phyloP scores from a whole-genome alignment of 441 rosid species.

The Gossypium aridum region DNA sequence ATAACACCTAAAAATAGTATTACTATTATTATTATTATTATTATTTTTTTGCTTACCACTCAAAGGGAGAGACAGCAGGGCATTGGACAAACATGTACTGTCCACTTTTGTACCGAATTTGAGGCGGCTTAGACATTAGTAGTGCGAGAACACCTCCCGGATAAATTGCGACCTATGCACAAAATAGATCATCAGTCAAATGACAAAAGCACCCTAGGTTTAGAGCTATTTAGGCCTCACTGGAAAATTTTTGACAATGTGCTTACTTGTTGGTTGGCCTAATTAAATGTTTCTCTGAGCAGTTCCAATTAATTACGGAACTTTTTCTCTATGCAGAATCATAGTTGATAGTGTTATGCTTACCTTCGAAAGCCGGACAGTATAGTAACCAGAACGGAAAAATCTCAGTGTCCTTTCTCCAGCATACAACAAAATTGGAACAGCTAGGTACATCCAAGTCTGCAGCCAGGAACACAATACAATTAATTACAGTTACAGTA shows the following conservation, averaged over 20 bases:
- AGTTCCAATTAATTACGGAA: not conserved
- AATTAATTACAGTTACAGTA: not conserved
- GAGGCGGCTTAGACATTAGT: conserved; percentile 62
- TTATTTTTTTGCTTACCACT: conserved; percentile 32
- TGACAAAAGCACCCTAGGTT: not conserved
- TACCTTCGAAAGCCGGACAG: conserved; percentile 51
- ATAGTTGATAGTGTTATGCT: not conserved
- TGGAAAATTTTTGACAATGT: not conserved
- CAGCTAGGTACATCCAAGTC: conserved; percentile 74
- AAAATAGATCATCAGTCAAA: not conserved
- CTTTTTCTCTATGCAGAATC: not conserved
- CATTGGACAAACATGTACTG: conserved; percentile 68
- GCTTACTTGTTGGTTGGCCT: not conserved
- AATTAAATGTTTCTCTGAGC: not conserved
- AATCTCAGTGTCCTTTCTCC: conserved; percentile 61
- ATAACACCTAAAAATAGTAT: not conserved
- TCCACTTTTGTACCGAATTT: conserved; percentile 61
- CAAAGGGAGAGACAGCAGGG: conserved; percentile 63
- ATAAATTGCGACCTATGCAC: conserved; percentile 74
- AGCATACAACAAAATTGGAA: conserved; percentile 47
- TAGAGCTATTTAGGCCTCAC: not conserved
- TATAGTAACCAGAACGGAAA: conserved; percentile 52
- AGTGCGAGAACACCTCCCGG: conserved; percentile 59
- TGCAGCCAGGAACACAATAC: conserved; percentile 14
- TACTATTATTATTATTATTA: too few species aligned